phyloP scores from a whole-genome alignment of 352 stramenopile species.

The Phytophthora tentaculata region DNA sequence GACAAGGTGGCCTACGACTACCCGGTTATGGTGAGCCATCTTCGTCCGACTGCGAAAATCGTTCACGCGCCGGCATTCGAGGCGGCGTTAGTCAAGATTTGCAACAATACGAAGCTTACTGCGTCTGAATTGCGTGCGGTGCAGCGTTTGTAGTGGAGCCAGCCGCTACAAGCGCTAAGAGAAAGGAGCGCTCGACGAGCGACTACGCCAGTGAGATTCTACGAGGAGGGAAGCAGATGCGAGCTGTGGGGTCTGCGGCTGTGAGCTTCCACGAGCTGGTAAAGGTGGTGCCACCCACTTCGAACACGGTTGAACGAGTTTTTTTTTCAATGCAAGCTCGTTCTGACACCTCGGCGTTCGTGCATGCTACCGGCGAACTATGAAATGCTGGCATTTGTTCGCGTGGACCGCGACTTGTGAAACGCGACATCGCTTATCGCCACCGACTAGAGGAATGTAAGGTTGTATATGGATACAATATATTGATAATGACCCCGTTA shows the following conservation, averaged over 20 bases:
- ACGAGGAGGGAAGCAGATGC: background rate
- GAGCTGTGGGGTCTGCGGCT: background rate
- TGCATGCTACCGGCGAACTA: constrained; percentile 18
- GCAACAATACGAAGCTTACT: background rate
- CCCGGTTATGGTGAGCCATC: too few relatives aligned
- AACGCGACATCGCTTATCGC: constrained; percentile 6
- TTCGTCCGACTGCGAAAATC: background rate
- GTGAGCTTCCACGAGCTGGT: constrained; percentile 9
- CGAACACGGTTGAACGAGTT: constrained; percentile 15
- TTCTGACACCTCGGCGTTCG: constrained; percentile 2
- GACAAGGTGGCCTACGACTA: too few relatives aligned
- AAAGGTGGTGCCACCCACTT: constrained; percentile 11
- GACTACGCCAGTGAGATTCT: background rate
- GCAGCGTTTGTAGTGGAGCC: background rate
- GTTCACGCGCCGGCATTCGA: background rate
- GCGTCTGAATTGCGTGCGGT: background rate
- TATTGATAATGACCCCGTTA: background rate
- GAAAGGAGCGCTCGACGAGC: background rate
- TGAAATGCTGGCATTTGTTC: constrained; percentile 20
- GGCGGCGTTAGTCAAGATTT: too few relatives aligned
- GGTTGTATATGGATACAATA: background rate
- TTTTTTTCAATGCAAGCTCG: constrained; percentile 1
- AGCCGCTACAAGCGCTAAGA: background rate
- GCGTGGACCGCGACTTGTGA: constrained; percentile 12
- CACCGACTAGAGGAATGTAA: background rate